Evolutionary conservation across 805 yeast genomes (phyloP), one percentile per base, ranked within the genome.

Genomic region (Metschnikowia proteae): DNA sequence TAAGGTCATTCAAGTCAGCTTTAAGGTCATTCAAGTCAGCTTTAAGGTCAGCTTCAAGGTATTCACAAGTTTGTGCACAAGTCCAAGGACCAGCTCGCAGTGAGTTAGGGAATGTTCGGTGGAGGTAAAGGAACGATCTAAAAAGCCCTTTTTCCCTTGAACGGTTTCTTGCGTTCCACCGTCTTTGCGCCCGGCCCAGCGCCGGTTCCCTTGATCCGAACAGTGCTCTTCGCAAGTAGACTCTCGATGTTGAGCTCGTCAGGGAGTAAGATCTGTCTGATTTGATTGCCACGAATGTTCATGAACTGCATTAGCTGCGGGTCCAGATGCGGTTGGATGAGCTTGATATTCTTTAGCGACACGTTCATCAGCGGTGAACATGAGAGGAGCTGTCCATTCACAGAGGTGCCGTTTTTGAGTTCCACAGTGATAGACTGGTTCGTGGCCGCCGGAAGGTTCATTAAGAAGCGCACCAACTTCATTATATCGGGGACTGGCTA

Each of bases 351-450:
- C 58, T 86, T 82, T 52, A 91, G 66, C 4, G 88, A 82, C 39
- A 91, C 82, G 66, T 91, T 91, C 98, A 91, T 91, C 53, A 86
- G 79, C 27, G 97, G 96, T 3, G 96, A 76, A 36, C 94, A 96
- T 5, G 90, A 81, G 36, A 86, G 81, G 26, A 92, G 73, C 10
- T 91, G 87, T 0, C 98, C 98, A 59, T 86, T 80, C 5, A 92
- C 80, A 4, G 88, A 77, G 4, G 92, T 87, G 35, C 97, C 97
- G 66, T 92, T 89, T 65, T 91, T 92, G 60, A 92, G 73, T 64
- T 91, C 98, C 17, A 91, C 86, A 45, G 92, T 90, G 1, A 92
- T 92, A 44, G 89, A 83, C 67, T 90, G 97, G 49, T 85, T 83
- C 34, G 84, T 80, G 25, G 74, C 65, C 52, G 65, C 58, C 25